Conservation (phyloP, 345 rosid species). For the Salix dunnii region DNA sequence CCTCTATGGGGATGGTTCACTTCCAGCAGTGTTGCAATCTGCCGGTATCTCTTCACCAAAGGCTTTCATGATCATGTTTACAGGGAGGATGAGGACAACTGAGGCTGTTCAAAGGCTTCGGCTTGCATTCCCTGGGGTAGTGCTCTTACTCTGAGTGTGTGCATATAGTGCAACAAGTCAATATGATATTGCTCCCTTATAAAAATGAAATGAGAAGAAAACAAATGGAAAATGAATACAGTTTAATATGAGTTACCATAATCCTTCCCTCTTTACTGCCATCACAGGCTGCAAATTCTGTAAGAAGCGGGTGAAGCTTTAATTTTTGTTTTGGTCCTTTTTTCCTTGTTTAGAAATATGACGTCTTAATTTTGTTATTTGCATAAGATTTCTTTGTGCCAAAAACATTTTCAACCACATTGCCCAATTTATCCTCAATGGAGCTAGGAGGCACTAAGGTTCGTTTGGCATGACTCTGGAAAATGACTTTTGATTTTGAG, state of each 20-base stretch:
- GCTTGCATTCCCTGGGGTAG: constrained; percentile 79
- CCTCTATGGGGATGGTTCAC: constrained; percentile 86
- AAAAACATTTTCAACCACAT: not conserved
- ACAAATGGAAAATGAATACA: not conserved
- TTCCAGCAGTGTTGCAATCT: constrained; percentile 77
- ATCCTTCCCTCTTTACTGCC: not conserved
- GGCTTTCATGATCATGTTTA: constrained; percentile 92
- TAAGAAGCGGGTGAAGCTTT: not conserved
- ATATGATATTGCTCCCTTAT: not conserved
- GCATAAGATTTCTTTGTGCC: not conserved
- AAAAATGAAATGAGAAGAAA: not conserved
- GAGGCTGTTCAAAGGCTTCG: constrained; percentile 91
- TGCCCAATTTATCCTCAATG: not conserved
- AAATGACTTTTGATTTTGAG: too few relatives aligned
- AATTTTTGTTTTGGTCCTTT: not conserved
- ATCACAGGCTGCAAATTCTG: not conserved
- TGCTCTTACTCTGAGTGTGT: constrained; percentile 10
- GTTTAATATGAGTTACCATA: not conserved
- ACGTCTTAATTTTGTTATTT: not conserved
- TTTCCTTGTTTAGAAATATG: too few relatives aligned
- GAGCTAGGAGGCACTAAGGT: not conserved
- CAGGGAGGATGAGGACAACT: constrained; percentile 65
- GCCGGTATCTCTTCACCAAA: constrained; percentile 87
- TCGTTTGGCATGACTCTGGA: too few relatives aligned
- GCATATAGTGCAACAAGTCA: not conserved